Evolutionary conservation across 352 stramenopile genomes (phyloP).

Genomic region (Globisporangium solare): DNA sequence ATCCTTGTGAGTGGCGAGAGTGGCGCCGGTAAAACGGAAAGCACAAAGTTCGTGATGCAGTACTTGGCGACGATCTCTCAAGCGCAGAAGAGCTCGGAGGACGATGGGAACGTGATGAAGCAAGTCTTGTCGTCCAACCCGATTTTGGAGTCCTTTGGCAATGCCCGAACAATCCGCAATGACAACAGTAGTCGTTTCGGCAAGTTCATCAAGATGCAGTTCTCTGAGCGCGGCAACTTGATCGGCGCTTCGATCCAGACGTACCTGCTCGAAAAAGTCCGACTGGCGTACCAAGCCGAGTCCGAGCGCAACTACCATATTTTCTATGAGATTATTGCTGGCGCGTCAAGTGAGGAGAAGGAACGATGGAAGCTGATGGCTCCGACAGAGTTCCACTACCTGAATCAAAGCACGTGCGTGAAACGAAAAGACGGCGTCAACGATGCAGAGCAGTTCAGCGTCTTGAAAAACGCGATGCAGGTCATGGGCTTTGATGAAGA

Average conservation of each 20-base stretch:
- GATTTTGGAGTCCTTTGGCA: conserved; percentile 99
- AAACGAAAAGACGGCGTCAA: conserved; percentile 87
- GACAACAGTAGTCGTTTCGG: conserved; percentile 96
- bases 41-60: conserved; percentile 95
- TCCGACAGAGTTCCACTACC: conserved; percentile 82
- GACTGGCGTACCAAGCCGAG: conserved; percentile 90
- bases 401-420: conserved; percentile 86
- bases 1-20: conserved; percentile 91
- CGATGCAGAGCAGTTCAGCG: conserved; percentile 83
- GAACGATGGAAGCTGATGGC: conserved; percentile 54
- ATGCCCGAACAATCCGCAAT: conserved; percentile 96
- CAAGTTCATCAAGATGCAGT: conserved; percentile 98
- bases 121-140: conserved; percentile 97
- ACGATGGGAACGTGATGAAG: conserved; percentile 79
- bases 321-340: conserved; percentile 93
- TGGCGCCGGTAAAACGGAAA: conserved; percentile 96
- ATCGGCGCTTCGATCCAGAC: conserved; percentile 93
- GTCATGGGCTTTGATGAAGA: conserved; percentile 86
- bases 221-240: conserved; percentile 70
- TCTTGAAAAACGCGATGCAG: conserved; percentile 74
- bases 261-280: conserved; percentile 96
- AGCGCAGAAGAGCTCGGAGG: conserved; percentile 19
- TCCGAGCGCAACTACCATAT: conserved; percentile 96
- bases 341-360: conserved; percentile 53
- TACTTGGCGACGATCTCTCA: conserved; percentile 92